phyloP scores from a whole-genome alignment of 176 grass and related monocot genomes.

The Aegilops umbellulata region DNA sequence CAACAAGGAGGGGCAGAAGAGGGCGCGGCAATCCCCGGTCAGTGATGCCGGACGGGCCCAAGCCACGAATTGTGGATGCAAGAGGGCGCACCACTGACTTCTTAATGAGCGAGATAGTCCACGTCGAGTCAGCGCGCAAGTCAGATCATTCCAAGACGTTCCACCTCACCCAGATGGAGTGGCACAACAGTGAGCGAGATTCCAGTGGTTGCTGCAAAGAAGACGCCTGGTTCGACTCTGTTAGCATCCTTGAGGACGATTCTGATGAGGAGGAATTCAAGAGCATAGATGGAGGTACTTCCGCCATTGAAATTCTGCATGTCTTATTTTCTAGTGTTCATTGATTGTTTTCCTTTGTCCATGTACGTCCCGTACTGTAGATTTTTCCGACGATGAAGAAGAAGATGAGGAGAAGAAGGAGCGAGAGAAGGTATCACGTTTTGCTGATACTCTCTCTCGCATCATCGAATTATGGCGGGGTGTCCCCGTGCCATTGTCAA shows the following conservation, averaged over 20 bases:
- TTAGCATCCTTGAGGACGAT: constrained; percentile 85
- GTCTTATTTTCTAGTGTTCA: background rate
- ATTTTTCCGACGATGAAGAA: constrained; percentile 44
- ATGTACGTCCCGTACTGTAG: constrained; percentile 16
- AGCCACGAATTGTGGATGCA: constrained; percentile 25
- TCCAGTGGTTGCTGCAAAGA: constrained; percentile 73
- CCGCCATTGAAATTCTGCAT: background rate
- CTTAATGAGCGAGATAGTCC: constrained; percentile 68
- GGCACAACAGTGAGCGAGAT: constrained; percentile 77
- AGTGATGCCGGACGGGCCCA: constrained; percentile 44
- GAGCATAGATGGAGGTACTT: constrained; percentile 72
- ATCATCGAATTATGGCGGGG: constrained; percentile 48
- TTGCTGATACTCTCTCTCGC: constrained; percentile 52
- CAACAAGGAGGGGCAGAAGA: constrained; percentile 33
- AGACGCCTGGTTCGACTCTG: constrained; percentile 96
- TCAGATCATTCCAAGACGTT: constrained; percentile 60
- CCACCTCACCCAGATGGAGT: constrained; percentile 82
- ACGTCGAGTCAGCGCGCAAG: constrained; percentile 64
- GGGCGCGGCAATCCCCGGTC: background rate
- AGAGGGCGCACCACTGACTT: constrained; percentile 51
- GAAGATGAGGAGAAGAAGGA: constrained; percentile 42
- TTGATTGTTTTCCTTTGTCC: background rate
- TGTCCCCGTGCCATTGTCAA: constrained; percentile 54
- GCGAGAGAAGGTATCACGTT: constrained; percentile 51
- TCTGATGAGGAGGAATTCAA: constrained; percentile 91